phyloP scores from a whole-genome alignment of 2,329 filamentous ascomycete genomes.

The Cercospora sojina region DNA sequence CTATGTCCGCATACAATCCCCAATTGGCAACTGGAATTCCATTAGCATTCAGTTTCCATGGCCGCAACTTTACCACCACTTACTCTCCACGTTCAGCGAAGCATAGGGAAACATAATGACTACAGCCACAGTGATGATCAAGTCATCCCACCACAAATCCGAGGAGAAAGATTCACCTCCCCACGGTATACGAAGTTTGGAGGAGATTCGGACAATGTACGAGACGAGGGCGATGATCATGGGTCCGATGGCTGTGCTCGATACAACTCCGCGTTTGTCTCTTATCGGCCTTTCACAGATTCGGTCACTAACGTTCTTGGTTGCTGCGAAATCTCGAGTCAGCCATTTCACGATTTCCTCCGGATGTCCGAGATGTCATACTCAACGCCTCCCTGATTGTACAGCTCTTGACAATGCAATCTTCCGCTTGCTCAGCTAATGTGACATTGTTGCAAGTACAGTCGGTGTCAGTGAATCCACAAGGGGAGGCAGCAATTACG shows the following conservation, averaged over 20 bases:
- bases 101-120: background rate
- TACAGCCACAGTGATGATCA: conserved; percentile 1
- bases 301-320: conserved; percentile 14
- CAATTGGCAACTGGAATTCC: background rate
- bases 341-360: background rate
- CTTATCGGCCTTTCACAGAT: conserved; percentile 9
- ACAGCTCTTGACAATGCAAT: conserved; percentile 9
- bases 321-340: background rate
- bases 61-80: background rate
- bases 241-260: conserved; percentile 9
- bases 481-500: conserved; percentile 5
- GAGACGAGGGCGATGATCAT: conserved; percentile 14
- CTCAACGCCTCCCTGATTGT: conserved; percentile 8
- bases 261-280: background rate
- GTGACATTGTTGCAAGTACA: conserved; percentile 15
- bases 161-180: background rate
- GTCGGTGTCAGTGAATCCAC: conserved; percentile 6
- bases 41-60: background rate
- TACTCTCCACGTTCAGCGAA: background rate
- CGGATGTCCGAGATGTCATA: background rate
- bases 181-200: conserved; percentile 15
- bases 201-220: conserved; percentile 16
- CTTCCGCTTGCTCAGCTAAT: background rate
- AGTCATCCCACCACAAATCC: conserved; percentile 17
- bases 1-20: conserved; percentile 2